phyloP scores from a whole-genome alignment of 371 early-diverging fungal species.

The Enteropsectra breve region DNA sequence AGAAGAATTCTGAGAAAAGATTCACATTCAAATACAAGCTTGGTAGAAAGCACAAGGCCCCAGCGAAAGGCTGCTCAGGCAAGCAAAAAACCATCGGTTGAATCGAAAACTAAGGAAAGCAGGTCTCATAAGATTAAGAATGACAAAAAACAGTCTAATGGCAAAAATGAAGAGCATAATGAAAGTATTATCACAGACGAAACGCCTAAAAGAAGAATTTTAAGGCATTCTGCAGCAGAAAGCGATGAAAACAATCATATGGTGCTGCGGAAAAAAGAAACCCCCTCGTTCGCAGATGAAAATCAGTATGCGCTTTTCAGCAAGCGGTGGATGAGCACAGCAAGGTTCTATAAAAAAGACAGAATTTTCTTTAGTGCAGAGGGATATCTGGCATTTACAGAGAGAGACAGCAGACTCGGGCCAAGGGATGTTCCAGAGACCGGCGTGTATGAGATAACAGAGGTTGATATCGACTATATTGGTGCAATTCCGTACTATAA shows the following conservation, averaged over 20 bases:
- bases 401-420: neutral
- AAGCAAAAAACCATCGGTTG: no score
- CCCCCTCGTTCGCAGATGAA: no score
- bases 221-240: neutral
- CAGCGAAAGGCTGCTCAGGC: no score
- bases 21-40: no score
- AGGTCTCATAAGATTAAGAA: no score
- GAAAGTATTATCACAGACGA: no score
- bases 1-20: no score
- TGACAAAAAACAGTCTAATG: no score
- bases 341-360: neutral
- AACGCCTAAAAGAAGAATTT: neutral
- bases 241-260: slow-evolving; percentile 1
- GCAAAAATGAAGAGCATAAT: no score
- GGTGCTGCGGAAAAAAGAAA: no score
- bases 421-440: neutral
- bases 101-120: no score
- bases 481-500: slow-evolving; percentile 7
- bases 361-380: slow-evolving; percentile 9
- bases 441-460: neutral
- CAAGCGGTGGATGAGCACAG: neutral
- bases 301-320: neutral
- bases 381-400: slow-evolving; percentile 2
- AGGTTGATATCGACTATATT: neutral
- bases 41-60: no score